These are phyloP conservation scores for Russula sp. DNA, from an alignment of 768 basidiomycete species.

Conservation along the genomic window DNA sequence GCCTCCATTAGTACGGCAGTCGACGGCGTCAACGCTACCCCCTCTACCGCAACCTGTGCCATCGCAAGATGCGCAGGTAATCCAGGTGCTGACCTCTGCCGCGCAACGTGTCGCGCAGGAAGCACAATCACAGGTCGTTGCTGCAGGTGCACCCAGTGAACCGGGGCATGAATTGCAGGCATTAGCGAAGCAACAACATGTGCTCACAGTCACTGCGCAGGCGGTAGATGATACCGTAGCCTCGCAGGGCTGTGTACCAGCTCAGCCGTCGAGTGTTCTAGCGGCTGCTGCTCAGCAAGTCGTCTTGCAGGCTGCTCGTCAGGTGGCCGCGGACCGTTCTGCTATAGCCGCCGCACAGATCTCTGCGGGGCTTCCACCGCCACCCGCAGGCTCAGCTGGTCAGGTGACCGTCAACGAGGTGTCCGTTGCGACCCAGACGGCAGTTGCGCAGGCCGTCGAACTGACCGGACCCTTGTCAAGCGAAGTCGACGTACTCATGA, in stretches of 20 bases:
- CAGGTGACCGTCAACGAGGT: constrained; percentile 57
- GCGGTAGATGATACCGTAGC: constrained; percentile 71
- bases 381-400: constrained; percentile 34
- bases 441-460: constrained; percentile 80
- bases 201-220: constrained; percentile 66
- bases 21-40: constrained; percentile 33
- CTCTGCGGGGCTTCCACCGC: constrained; percentile 41
- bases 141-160: constrained; percentile 45
- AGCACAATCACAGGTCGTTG: constrained; percentile 64
- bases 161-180: constrained; percentile 54
- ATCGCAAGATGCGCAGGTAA: constrained; percentile 65
- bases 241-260: constrained; percentile 42
- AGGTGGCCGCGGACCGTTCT: constrained; percentile 52
- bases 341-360: constrained; percentile 43
- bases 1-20: constrained; percentile 35
- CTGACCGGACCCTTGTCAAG: constrained; percentile 68
- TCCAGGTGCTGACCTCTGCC: constrained; percentile 71
- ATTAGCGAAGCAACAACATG: constrained; percentile 78
- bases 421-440: constrained; percentile 64
- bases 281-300: constrained; percentile 79
- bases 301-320: constrained; percentile 71
- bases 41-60: constrained; percentile 37
- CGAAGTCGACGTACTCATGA: constrained; percentile 78
- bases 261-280: constrained; percentile 52
- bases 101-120: constrained; percentile 76